phyloP scores from a whole-genome alignment of 176 grass and related monocot species.

The Carex kokanica region DNA sequence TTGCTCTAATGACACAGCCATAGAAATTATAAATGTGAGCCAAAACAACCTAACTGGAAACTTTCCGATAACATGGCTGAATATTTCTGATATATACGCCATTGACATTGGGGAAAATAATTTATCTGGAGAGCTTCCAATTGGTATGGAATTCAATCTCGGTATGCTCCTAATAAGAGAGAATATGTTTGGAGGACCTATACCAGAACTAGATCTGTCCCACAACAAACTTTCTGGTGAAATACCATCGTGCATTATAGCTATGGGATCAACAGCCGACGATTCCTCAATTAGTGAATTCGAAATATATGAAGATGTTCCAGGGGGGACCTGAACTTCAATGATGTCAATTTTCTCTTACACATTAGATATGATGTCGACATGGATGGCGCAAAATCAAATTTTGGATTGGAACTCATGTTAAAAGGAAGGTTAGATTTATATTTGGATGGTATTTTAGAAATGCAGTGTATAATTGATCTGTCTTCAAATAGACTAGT shows the following conservation, averaged over 20 bases:
- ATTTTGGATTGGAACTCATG: too few species aligned
- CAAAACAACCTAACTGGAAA: constrained; percentile 16
- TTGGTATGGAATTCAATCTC: not conserved
- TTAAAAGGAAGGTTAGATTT: too few species aligned
- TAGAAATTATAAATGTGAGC: not conserved
- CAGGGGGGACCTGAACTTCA: too few species aligned
- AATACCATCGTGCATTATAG: constrained; percentile 32
- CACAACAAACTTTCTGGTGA: not conserved
- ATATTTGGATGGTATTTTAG: too few species aligned
- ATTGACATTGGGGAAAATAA: not conserved
- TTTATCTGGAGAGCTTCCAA: not conserved
- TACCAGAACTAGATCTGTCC: constrained; percentile 22
- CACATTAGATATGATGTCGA: too few species aligned
- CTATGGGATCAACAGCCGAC: not conserved
- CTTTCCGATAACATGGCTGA: not conserved
- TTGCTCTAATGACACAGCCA: too few species aligned
- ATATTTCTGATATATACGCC: not conserved
- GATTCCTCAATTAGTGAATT: too few species aligned
- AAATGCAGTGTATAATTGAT: too few species aligned
- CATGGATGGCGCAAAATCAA: too few species aligned
- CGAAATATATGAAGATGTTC: too few species aligned
- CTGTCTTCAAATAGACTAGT: too few species aligned
- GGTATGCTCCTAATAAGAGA: not conserved
- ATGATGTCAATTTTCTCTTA: too few species aligned
- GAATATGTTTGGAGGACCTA: constrained; percentile 20